Evolutionary conservation across 352 stramenopile genomes (phyloP).

Genomic region (Phytophthora pisi): DNA sequence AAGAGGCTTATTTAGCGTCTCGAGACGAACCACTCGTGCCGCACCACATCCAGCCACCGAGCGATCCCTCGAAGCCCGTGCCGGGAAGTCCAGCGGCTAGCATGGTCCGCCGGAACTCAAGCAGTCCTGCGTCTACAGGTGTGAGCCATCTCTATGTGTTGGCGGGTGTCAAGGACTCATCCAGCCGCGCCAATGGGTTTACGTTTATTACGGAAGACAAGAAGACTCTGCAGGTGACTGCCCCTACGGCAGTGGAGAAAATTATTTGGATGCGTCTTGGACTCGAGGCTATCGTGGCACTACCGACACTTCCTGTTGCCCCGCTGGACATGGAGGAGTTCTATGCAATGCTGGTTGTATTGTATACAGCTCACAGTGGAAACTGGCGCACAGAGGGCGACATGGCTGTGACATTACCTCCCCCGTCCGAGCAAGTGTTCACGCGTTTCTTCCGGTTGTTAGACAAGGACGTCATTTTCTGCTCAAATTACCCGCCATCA

Average conservation of each 20-base stretch:
- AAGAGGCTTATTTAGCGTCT: slow-evolving; percentile 83
- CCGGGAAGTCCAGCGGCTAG: slow-evolving; percentile 38
- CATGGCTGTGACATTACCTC: slow-evolving; percentile 88
- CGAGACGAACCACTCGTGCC: slow-evolving; percentile 76
- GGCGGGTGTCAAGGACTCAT: slow-evolving; percentile 86
- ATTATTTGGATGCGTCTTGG: slow-evolving; percentile 89
- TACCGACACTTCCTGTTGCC: slow-evolving; percentile 77
- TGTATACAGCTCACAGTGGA: slow-evolving; percentile 80
- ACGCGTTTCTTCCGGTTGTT: slow-evolving; percentile 87
- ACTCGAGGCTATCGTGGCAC: slow-evolving; percentile 84
- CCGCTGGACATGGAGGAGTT: slow-evolving; percentile 90
- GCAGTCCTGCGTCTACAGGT: slow-evolving; percentile 47
- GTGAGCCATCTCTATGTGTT: slow-evolving; percentile 83
- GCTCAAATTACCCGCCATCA: slow-evolving; percentile 87
- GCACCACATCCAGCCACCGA: slow-evolving; percentile 44
- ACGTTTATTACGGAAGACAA: slow-evolving; percentile 91
- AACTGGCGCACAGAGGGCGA: slow-evolving; percentile 87
- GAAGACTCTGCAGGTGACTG: slow-evolving; percentile 80
- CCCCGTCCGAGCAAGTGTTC: slow-evolving; percentile 87
- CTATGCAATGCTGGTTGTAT: slow-evolving; percentile 88
- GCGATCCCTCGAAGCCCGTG: slow-evolving; percentile 36
- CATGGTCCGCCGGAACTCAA: slow-evolving; percentile 48
- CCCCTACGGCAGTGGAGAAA: slow-evolving; percentile 81
- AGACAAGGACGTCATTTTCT: slow-evolving; percentile 88
- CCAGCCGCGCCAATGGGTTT: slow-evolving; percentile 77